Percentiles rank a stretch among this genome's conserved stretches.
These are phyloP conservation scores for Irineochytrium annulatum DNA, from an alignment of 192 early-diverging fungal species.

Conservation along the genomic window DNA sequence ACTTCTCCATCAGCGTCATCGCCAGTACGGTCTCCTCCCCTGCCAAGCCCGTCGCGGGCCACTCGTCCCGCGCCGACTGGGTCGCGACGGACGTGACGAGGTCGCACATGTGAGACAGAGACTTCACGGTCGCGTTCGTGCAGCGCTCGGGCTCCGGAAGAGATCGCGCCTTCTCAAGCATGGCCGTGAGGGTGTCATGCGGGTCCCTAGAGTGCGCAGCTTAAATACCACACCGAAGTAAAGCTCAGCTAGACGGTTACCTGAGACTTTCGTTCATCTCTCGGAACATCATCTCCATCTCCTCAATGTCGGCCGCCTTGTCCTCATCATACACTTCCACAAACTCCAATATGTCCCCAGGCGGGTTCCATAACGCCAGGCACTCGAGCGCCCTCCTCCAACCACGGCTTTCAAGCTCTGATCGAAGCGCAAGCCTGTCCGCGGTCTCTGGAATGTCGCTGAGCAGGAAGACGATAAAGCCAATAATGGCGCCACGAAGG, in stretches of 20 bases:
- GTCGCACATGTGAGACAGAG: too few relatives aligned
- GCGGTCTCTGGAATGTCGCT: slow-evolving; percentile 14
- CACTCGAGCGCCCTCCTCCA: slow-evolving; percentile 12
- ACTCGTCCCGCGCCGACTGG: slow-evolving; percentile 1
- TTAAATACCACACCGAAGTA: background rate
- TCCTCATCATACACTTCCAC: slow-evolving; percentile 35
- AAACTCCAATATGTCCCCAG: slow-evolving; percentile 18
- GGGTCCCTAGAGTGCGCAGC: slow-evolving; percentile 22
- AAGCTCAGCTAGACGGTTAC: slow-evolving; percentile 5
- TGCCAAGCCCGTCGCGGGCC: too few relatives aligned
- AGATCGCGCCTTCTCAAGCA: slow-evolving; percentile 15
- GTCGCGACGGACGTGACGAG: slow-evolving; percentile 1
- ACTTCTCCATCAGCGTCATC: too few relatives aligned
- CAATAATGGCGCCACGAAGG: slow-evolving; percentile 25
- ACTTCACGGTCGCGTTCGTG: too few relatives aligned
- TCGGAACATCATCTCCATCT: slow-evolving; percentile 23
- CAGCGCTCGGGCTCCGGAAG: slow-evolving; percentile 24
- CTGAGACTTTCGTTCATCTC: slow-evolving; percentile 19
- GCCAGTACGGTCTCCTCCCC: too few relatives aligned
- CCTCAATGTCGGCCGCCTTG: slow-evolving; percentile 24
- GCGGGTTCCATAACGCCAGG: slow-evolving; percentile 9
- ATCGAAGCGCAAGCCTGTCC: slow-evolving; percentile 27
- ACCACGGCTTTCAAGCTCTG: slow-evolving; percentile 26
- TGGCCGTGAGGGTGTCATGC: slow-evolving; percentile 10
- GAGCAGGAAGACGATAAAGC: slow-evolving; percentile 25